Evolutionary conservation across 2,329 filamentous ascomycete species (phyloP).

Genomic region (Fusarium musae): DNA sequence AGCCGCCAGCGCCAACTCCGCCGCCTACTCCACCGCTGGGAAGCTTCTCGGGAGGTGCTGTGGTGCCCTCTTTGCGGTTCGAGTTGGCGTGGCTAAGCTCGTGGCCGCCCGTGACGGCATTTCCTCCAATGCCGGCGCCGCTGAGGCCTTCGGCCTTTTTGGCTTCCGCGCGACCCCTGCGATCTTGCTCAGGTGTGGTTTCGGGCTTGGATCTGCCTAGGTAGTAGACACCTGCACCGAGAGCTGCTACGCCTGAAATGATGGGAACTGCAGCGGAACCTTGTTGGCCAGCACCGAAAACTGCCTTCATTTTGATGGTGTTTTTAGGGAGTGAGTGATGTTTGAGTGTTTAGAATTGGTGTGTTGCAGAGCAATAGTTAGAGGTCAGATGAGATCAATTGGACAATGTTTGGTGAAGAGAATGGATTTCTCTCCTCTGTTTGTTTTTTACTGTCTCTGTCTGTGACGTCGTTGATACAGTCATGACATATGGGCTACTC

Average conservation of each 20-base stretch:
- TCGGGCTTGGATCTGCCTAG: conserved; percentile 16
- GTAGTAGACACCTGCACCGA: conserved; percentile 44
- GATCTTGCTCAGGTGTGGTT: conserved; percentile 26
- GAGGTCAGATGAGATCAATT: conserved; percentile 1
- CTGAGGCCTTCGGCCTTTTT: conserved; percentile 48
- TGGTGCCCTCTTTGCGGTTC: conserved; percentile 35
- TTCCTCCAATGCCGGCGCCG: conserved; percentile 49
- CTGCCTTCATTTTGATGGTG: conserved; percentile 28
- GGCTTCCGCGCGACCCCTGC: conserved; percentile 38
- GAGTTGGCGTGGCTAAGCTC: conserved; percentile 42
- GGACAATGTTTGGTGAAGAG: neutral
- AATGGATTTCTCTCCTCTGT: neutral
- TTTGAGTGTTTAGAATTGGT: neutral
- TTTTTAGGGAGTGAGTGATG: neutral
- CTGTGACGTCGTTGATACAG: conserved; percentile 37
- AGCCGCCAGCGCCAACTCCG: conserved; percentile 45
- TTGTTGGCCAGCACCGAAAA: conserved; percentile 32
- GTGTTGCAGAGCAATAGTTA: neutral
- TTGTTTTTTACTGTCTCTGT: conserved; percentile 16
- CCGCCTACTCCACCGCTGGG: conserved; percentile 50
- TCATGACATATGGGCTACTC: conserved; percentile 34
- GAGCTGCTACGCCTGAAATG: conserved; percentile 30
- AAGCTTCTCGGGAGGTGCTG: conserved; percentile 45
- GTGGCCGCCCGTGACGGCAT: conserved; percentile 45
- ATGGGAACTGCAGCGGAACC: conserved; percentile 31